A percentile compares a stretch with the other conserved stretches of the same genome.
These are phyloP conservation scores for Cystobasidium tubakii DNA, from an alignment of 768 basidiomycete genomes.

Conservation along the genomic window DNA sequence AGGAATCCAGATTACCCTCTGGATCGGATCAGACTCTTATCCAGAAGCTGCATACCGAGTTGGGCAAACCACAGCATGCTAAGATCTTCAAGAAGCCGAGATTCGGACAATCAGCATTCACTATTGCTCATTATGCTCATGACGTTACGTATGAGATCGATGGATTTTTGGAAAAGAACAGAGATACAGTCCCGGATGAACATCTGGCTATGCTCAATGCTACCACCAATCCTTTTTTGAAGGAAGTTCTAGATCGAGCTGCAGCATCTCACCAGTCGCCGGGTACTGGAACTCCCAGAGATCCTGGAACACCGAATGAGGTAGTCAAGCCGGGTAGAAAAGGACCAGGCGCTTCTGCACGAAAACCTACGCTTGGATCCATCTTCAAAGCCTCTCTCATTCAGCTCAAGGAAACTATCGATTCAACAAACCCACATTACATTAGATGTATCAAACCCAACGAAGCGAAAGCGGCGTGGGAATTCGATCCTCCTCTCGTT, in stretches of 20 bases:
- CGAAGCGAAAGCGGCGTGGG: conserved; percentile 92
- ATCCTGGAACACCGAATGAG: conserved; percentile 65
- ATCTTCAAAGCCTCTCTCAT: conserved; percentile 96
- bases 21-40: conserved; percentile 89
- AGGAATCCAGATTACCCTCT: conserved; percentile 91
- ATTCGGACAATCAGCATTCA: conserved; percentile 96
- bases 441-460: conserved; percentile 99
- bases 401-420: conserved; percentile 92
- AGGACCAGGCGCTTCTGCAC: conserved; percentile 52
- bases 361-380: conserved; percentile 92
- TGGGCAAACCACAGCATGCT: conserved; percentile 76
- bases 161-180: conserved; percentile 96
- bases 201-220: conserved; percentile 79
- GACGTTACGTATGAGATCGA: conserved; percentile 98
- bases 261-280: conserved; percentile 52
- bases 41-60: conserved; percentile 80
- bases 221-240: conserved; percentile 86
- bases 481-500: conserved; percentile 91
- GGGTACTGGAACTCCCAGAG: conserved; percentile 58
- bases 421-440: conserved; percentile 96
- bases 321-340: conserved; percentile 58
- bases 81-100: conserved; percentile 94
- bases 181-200: conserved; percentile 97
- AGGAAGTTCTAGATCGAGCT: conserved; percentile 78
- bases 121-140: conserved; percentile 93